phyloP scores from a whole-genome alignment of 1,284 basidiomycete species.

The Cutaneotrichosporon daszewskae region DNA sequence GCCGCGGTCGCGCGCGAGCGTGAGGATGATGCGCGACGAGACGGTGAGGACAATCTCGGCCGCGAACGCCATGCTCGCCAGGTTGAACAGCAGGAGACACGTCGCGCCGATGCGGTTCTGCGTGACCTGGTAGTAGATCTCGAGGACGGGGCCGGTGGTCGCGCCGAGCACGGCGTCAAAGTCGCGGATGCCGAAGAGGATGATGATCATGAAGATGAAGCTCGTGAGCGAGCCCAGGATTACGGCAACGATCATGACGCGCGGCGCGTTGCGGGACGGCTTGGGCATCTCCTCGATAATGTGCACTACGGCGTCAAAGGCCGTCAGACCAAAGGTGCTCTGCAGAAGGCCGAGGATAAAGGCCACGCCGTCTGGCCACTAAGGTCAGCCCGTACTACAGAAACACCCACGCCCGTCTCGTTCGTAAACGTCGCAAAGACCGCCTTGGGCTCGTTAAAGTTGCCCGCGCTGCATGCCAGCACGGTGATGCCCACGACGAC shows the following conservation, averaged over 20 bases:
- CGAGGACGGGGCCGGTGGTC: conserved; percentile 10
- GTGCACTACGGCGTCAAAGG: conserved; percentile 28
- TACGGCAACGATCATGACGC: conserved; percentile 38
- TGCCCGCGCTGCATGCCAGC: conserved; percentile 33
- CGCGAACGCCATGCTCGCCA: conserved; percentile 40
- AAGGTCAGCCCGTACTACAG: neutral
- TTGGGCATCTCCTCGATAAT: conserved; percentile 28
- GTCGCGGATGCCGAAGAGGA: conserved; percentile 23
- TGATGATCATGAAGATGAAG: conserved; percentile 37
- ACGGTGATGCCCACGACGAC: conserved; percentile 44
- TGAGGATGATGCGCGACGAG: conserved; percentile 61
- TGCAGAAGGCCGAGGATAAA: conserved; percentile 49
- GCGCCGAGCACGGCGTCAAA: conserved; percentile 8
- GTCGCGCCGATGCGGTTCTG: conserved; percentile 24
- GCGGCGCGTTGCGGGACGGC: conserved; percentile 32
- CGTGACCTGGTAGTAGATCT: conserved; percentile 27
- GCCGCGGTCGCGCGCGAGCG: conserved; percentile 63
- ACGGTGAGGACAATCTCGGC: conserved; percentile 55
- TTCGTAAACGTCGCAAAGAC: conserved; percentile 47
- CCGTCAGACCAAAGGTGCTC: conserved; percentile 44
- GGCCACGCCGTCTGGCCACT: conserved; percentile 48
- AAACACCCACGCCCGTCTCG: conserved; percentile 33
- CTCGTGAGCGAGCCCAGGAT: conserved; percentile 24
- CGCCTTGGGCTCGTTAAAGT: conserved; percentile 41
- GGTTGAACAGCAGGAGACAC: conserved; percentile 49